Percentiles rank a stretch among this genome's conserved stretches.
phyloP scores from a whole-genome alignment of 129 eudicot species.

The Helichrysum umbraculigerum region DNA sequence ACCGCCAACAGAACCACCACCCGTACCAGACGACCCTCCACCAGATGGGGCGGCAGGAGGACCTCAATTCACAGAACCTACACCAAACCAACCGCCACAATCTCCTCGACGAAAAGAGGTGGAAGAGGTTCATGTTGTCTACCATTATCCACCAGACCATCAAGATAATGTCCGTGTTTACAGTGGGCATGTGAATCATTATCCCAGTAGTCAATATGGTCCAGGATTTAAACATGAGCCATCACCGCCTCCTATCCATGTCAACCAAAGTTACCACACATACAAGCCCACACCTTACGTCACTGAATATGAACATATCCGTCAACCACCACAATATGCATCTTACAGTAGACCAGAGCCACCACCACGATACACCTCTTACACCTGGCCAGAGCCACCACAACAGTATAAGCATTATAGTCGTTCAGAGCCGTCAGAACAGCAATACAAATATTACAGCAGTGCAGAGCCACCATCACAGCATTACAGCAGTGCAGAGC shows the following conservation, averaged over 20 bases:
- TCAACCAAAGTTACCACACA: constrained; percentile 59
- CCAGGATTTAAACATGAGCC: constrained; percentile 39
- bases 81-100: constrained; percentile 34
- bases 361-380: constrained; percentile 11
- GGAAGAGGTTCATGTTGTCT: constrained; percentile 69
- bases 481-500: constrained; percentile 33
- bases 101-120: constrained; percentile 33
- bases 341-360: constrained; percentile 31
- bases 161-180: constrained; percentile 31
- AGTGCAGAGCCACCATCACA: constrained; percentile 19
- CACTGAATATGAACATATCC: constrained; percentile 62
- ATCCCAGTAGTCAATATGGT: constrained; percentile 26
- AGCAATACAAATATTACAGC: neutral
- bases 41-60: constrained; percentile 26
- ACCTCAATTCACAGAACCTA: constrained; percentile 20
- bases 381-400: constrained; percentile 21
- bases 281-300: constrained; percentile 63
- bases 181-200: constrained; percentile 30
- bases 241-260: constrained; percentile 43
- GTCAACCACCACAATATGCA: constrained; percentile 40
- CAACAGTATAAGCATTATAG: constrained; percentile 6
- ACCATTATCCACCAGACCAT: constrained; percentile 65
- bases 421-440: neutral
- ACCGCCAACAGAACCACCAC: constrained; percentile 44
- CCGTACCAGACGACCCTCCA: constrained; percentile 38